Evolutionary conservation across 495 filamentous ascomycete genomes (phyloP).

Genomic region (Ascodesmis nigricans): DNA sequence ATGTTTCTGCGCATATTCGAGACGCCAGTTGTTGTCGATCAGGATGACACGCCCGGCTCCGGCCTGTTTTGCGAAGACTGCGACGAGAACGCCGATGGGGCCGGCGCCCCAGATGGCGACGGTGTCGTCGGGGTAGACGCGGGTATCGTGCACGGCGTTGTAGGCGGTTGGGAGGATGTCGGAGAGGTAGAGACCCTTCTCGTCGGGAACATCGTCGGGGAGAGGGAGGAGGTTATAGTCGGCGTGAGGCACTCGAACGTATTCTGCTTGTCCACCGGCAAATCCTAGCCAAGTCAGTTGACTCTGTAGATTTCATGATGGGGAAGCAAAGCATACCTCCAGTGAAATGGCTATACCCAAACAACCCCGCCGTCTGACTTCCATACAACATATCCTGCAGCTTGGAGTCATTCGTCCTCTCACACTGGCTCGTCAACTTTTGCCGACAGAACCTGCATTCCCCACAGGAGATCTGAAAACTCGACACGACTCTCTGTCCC

Average conservation of each 20-base stretch:
- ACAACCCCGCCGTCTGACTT: conserved; percentile 47
- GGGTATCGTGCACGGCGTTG: conserved; percentile 65
- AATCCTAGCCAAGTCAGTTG: conserved; percentile 55
- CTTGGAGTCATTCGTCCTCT: conserved; percentile 51
- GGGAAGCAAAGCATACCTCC: too few relatives aligned
- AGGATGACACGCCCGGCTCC: conserved; percentile 58
- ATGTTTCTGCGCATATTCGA: conserved; percentile 42
- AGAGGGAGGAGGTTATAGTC: conserved; percentile 64
- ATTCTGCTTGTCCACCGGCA: conserved; percentile 77
- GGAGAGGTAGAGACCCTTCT: conserved; percentile 65
- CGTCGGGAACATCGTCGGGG: conserved; percentile 62
- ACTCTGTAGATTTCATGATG: too few relatives aligned
- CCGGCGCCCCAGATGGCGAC: conserved; percentile 48
- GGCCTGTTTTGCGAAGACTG: conserved; percentile 45
- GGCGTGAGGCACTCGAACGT: conserved; percentile 61
- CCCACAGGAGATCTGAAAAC: conserved; percentile 58
- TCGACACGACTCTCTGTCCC: conserved; percentile 63
- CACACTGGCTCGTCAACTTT: conserved; percentile 55
- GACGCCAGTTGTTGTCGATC: conserved; percentile 58
- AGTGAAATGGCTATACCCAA: conserved; percentile 37
- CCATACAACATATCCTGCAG: conserved; percentile 53
- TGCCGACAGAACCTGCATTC: conserved; percentile 57
- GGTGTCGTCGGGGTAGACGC: conserved; percentile 52
- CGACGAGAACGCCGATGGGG: conserved; percentile 60
- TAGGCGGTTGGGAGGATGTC: conserved; percentile 63